Evolutionary conservation across 331 rosid species (phyloP).

Genomic region (Acacia pycnantha): DNA sequence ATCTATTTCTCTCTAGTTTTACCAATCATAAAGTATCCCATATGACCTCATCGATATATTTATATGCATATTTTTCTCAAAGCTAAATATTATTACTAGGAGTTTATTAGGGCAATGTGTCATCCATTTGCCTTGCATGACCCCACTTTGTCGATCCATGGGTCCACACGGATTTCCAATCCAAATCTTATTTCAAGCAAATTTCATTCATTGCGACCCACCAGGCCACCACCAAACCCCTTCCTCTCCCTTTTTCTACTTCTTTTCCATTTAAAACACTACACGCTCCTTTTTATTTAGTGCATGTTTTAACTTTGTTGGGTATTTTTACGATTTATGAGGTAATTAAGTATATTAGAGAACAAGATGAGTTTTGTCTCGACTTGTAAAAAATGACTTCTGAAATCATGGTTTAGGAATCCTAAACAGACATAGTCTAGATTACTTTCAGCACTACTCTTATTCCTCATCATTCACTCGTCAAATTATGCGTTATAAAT

Average conservation of each 20-base stretch:
- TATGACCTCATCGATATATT: not conserved
- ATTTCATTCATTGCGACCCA: not conserved
- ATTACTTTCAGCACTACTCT: too few relatives aligned
- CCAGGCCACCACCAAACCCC: not conserved
- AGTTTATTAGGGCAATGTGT: not conserved
- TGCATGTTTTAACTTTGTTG: too few relatives aligned
- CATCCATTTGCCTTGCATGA: constrained; percentile 15
- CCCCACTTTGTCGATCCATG: not conserved
- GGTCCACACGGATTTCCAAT: constrained; percentile 30
- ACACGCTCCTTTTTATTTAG: too few relatives aligned
- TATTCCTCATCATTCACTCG: not conserved
- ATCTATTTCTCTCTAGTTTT: not conserved
- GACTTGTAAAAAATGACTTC: too few relatives aligned
- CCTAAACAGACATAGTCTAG: too few relatives aligned
- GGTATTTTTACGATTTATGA: too few relatives aligned
- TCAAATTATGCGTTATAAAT: not conserved
- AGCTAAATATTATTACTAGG: not conserved
- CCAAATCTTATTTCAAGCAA: not conserved
- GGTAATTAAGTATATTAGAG: too few relatives aligned
- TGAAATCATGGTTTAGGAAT: too few relatives aligned
- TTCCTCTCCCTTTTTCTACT: not conserved
- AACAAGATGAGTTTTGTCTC: too few relatives aligned
- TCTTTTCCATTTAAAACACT: not conserved
- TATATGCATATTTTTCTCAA: not conserved
- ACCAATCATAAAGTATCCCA: not conserved